Conservation (phyloP, 192 early-diverging fungal genomes). For the Coemansia sp. region DNA sequence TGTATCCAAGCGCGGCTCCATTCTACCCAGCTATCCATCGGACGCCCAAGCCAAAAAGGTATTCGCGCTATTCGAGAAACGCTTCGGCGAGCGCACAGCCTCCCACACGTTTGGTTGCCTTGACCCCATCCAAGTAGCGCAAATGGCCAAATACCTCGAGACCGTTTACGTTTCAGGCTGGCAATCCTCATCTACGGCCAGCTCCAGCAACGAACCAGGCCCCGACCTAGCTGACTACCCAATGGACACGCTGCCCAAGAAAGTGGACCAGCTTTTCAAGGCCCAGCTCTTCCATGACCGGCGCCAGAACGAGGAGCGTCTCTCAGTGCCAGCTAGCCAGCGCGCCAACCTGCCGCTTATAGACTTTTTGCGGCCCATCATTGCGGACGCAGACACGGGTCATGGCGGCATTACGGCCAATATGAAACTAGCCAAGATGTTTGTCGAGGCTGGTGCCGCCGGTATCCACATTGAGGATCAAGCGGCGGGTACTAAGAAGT, state of each 20-base stretch:
- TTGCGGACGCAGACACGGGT: constrained; percentile 97
- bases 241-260: constrained; percentile 97
- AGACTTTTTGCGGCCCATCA: constrained; percentile 92
- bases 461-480: constrained; percentile 95
- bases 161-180: constrained; percentile 97
- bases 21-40: constrained; percentile 75
- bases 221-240: constrained; percentile 99
- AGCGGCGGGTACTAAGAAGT: constrained; percentile 95
- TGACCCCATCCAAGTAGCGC: constrained; percentile 91
- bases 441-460: constrained; percentile 94
- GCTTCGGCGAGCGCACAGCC: constrained; percentile 75
- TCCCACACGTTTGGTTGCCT: constrained; percentile 94
- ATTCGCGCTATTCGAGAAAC: constrained; percentile 76
- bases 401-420: constrained; percentile 98
- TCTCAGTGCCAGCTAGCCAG: constrained; percentile 64
- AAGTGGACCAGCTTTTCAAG: constrained; percentile 97
- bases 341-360: constrained; percentile 71
- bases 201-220: constrained; percentile 92
- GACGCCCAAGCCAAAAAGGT: constrained; percentile 91
- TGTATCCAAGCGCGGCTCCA: constrained; percentile 84
- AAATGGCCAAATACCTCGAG: constrained; percentile 97
- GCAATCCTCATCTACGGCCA: constrained; percentile 97
- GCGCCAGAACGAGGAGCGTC: constrained; percentile 88
- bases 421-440: constrained; percentile 97
- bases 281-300: constrained; percentile 98